Evolutionary conservation across 2,329 filamentous ascomycete genomes (phyloP), one percentile per base, ranked within the genome.

Genomic region (Calonectria honghensis): DNA sequence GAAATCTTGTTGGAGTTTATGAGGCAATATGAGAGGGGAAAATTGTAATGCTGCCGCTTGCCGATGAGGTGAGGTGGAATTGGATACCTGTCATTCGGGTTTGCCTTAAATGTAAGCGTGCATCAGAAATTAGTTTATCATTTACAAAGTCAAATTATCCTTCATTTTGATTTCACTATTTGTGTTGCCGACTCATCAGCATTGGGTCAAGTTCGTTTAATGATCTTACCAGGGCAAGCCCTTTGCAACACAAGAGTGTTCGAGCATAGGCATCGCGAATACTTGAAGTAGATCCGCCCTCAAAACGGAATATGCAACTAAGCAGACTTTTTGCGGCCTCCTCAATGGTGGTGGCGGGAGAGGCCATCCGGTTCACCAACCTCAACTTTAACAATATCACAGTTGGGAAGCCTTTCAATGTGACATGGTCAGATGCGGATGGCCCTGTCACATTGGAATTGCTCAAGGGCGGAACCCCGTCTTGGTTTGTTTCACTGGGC

Each of bases 371-470:
- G 5, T 59, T 59, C 31, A 59, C 31, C 20, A 59, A 59, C 2
- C n/a, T 37, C 11, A 59, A 59, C 31, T 59, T 59, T 20, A 37
- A 59, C 20, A 59, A 59, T 9, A 59, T 59, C 20, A 59, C 54
- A 13, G 54, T 59, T 24, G 54, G 54, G n/a, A 59, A 59, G 2
- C 54, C 54, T 24, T 59, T 59, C 18, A 59, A 59, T 9, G 24
- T 59, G 6, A 59, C 54, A 14, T 59, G 54, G 54, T 37, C 31
- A 14, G 32, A 37, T 32, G 32, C 54, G 7, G 13, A 59, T 37
- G 54, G 54, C 11, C 54, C 31, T 24, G 54, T 59, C 18, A 37
- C 54, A 2, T 24, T 59, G 20, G 54, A 59, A 37, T 24, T 59
- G 4, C 31, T 59, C 18, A 59, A 59, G 54, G 54, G 31, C 5